Evolutionary conservation across 192 early-diverging fungal genomes (phyloP), one percentile per base, ranked within the genome.

Genomic region (Backusella australiensis): DNA sequence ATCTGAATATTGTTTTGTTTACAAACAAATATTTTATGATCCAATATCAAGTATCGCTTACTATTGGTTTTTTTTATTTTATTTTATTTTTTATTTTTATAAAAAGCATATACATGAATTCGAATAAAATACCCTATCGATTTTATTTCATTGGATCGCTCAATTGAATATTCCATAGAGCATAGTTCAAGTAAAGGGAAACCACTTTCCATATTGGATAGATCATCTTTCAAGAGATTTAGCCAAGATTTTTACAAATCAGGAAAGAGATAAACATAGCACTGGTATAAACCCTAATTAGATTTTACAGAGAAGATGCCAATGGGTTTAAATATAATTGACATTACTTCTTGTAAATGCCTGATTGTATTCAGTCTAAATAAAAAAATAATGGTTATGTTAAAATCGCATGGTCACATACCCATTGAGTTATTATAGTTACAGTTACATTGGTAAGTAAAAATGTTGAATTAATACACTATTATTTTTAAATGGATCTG

Each of bases 201-300:
- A 39, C 21, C 11, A 14, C n/a, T 23, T 29, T 14, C 8, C 6
- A 0, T 63, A 12, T 63, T 63, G 0, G 12, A 63, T 63, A 29
- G 56, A 63, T 63, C 11, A 26, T 11, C 26, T 29, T 29, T 14
- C 8, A 63, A 63, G 56, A 63, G 0, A 63, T 63, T 29, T 63
- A 29, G 56, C 56, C 56, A 63, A 63, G 56, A 63, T 26, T 26
- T 63, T 63, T 63, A 63, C 56, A 63, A 63, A 63, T 63, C 21
- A 29, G 23, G 56, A 63, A 23, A 8, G 23, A 29, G 56, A 63
- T 26, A 63, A 63, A 63, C 56, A 63, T 23, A 63, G 12, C 56
- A 63, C 23, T 29, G 12, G 3, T 5, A 29, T 63, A 4, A 23
- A 29, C 0, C 11, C 1, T 9, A 29, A 63, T 63, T 63, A 11